Evolutionary conservation across 208 protist species (phyloP).

Genomic region (Naegleria lovaniensis): DNA sequence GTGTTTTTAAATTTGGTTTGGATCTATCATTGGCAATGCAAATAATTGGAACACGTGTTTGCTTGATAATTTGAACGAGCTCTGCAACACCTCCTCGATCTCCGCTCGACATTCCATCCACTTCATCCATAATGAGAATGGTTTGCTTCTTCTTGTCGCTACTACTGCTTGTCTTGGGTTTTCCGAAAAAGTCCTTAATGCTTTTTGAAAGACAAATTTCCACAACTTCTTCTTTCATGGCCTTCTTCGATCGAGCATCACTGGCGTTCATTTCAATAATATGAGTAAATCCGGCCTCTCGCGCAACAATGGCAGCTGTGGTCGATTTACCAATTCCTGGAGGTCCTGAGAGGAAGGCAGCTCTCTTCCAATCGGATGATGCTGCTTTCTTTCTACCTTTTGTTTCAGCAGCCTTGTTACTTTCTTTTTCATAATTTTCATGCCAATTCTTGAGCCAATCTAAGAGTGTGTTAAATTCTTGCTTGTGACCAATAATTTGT

Average conservation of each 20-base stretch:
- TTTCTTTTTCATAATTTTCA: conserved; percentile 14
- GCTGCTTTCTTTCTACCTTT: conserved; percentile 36
- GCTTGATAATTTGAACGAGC: conserved; percentile 89
- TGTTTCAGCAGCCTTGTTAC: background rate
- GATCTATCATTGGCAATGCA: conserved; percentile 98
- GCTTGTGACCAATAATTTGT: conserved; percentile 86
- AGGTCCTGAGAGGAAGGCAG: conserved; percentile 81
- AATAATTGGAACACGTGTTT: conserved; percentile 86
- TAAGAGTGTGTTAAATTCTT: conserved; percentile 66
- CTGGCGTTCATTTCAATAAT: conserved; percentile 97
- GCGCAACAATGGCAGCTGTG: conserved; percentile 77
- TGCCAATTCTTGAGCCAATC: conserved; percentile 83
- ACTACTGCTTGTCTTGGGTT: background rate
- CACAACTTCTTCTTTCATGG: conserved; percentile 67
- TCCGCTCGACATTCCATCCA: conserved; percentile 91
- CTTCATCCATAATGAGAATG: conserved; percentile 97
- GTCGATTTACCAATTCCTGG: conserved; percentile 99
- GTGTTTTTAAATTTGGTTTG: conserved; percentile 77
- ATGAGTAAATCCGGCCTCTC: conserved; percentile 66
- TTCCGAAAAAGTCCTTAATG: conserved; percentile 52
- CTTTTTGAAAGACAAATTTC: conserved; percentile 63
- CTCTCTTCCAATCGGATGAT: conserved; percentile 58
- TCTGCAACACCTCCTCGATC: conserved; percentile 93
- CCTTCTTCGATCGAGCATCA: conserved; percentile 90
- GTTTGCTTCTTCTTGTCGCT: conserved; percentile 55